Conservation (phyloP, 441 rosid species). For the Geranium incanum region DNA sequence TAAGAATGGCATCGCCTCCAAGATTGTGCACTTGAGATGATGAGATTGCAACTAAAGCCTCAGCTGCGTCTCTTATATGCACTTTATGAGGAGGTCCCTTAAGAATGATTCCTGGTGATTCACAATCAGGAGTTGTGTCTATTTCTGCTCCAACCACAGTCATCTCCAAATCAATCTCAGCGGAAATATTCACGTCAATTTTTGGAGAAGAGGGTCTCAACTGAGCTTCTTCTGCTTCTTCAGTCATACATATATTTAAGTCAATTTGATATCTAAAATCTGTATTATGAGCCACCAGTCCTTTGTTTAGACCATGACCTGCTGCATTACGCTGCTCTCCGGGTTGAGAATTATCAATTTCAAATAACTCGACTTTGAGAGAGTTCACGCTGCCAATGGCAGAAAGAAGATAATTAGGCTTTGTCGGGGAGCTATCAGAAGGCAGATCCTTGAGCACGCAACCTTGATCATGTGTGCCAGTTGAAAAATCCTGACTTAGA, state of each 20-base stretch:
- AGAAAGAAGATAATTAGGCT: background rate
- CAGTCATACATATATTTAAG: conserved; percentile 3
- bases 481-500: background rate
- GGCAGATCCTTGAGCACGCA: background rate
- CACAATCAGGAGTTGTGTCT: background rate
- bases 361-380: conserved; percentile 2
- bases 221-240: conserved; percentile 5
- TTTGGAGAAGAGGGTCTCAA: conserved; percentile 5
- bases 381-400: background rate
- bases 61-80: conserved; percentile 1
- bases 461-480: background rate
- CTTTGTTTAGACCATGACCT: background rate
- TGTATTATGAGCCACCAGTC: background rate
- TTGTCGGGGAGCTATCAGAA: background rate
- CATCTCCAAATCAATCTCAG: conserved; percentile 7
- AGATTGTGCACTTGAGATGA: background rate
- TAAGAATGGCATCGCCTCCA: background rate
- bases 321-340: background rate
- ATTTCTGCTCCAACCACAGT: conserved; percentile 5
- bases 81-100: background rate
- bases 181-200: conserved; percentile 5
- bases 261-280: conserved; percentile 5
- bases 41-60: background rate
- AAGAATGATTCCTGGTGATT: background rate
- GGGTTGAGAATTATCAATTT: background rate